These are phyloP conservation scores for Volvox reticuliferus DNA, from an alignment of 139 green algal genomes.

Conservation along the genomic window DNA sequence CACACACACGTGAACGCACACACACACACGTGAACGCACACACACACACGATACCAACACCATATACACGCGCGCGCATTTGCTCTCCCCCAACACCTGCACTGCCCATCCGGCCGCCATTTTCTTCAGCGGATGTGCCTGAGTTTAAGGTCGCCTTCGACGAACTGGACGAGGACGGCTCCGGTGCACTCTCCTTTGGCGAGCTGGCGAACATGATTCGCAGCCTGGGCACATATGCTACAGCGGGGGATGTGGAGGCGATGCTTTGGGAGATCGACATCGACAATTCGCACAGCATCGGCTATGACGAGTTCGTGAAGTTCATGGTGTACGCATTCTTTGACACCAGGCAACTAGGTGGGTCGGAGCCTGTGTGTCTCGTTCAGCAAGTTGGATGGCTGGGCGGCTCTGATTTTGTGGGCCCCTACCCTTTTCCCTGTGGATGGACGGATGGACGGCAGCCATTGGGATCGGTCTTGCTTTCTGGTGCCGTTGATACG, in stretches of 20 bases:
- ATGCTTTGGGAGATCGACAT: slow-evolving; percentile 55
- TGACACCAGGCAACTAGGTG: slow-evolving; percentile 14
- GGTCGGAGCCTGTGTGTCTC: not conserved
- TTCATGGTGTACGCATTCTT: slow-evolving; percentile 46
- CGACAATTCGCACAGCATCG: slow-evolving; percentile 25
- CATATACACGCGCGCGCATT: too few species aligned
- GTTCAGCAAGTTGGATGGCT: not conserved
- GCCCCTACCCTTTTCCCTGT: too few species aligned
- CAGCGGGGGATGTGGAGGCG: slow-evolving; percentile 45
- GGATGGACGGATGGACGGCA: too few species aligned
- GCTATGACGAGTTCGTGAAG: slow-evolving; percentile 48
- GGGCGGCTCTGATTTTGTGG: too few species aligned
- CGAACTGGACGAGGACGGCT: slow-evolving; percentile 42
- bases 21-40: not conserved
- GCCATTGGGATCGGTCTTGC: too few species aligned
- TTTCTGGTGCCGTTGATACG: too few species aligned
- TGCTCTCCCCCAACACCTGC: too few species aligned
- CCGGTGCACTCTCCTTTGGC: slow-evolving; percentile 26
- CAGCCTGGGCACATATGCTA: slow-evolving; percentile 41
- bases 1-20: not conserved
- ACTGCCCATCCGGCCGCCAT: too few species aligned
- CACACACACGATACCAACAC: not conserved
- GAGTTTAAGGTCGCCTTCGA: slow-evolving; percentile 22
- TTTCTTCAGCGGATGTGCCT: not conserved
- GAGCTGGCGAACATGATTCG: slow-evolving; percentile 51